phyloP scores from a whole-genome alignment of 2,329 filamentous ascomycete genomes.

The Hypoxylon sp. region DNA sequence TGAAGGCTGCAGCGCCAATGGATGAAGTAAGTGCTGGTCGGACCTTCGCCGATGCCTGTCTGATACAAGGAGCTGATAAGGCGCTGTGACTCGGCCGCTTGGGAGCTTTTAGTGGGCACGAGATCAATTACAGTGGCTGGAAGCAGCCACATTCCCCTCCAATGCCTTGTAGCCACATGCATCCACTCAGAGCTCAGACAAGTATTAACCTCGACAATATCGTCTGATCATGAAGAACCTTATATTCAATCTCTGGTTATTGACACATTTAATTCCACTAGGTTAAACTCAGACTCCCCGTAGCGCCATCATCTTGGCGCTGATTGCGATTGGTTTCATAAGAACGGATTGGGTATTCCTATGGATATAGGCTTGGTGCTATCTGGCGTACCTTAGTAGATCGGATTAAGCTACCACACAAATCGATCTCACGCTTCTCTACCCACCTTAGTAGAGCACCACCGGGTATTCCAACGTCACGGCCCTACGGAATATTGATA shows the following conservation, averaged over 20 bases:
- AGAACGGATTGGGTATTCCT: not conserved
- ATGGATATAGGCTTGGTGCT: not conserved
- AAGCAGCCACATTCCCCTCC: slow-evolving; percentile 27
- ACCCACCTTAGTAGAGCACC: not conserved
- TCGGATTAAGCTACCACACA: slow-evolving; percentile 16
- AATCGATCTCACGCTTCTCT: slow-evolving; percentile 2
- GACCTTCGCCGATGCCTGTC: slow-evolving; percentile 37
- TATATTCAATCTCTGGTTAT: not conserved
- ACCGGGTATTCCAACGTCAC: not conserved
- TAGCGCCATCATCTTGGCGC: not conserved
- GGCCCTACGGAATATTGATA: slow-evolving; percentile 5
- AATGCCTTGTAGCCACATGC: slow-evolving; percentile 31
- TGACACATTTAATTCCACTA: not conserved
- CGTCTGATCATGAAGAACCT: not conserved
- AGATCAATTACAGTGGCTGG: slow-evolving; percentile 38
- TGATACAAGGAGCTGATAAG: slow-evolving; percentile 42
- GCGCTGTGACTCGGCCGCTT: slow-evolving; percentile 20
- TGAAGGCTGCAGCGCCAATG: slow-evolving; percentile 24
- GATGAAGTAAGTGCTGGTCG: slow-evolving; percentile 26
- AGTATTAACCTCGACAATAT: slow-evolving; percentile 2
- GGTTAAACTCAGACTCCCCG: not conserved
- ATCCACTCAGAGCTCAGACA: slow-evolving; percentile 7
- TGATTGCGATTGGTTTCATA: not conserved
- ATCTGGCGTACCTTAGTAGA: not conserved
- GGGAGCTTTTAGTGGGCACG: slow-evolving; percentile 29